phyloP scores from a whole-genome alignment of 2,329 filamentous ascomycete species.

The Alternaria sp. region DNA sequence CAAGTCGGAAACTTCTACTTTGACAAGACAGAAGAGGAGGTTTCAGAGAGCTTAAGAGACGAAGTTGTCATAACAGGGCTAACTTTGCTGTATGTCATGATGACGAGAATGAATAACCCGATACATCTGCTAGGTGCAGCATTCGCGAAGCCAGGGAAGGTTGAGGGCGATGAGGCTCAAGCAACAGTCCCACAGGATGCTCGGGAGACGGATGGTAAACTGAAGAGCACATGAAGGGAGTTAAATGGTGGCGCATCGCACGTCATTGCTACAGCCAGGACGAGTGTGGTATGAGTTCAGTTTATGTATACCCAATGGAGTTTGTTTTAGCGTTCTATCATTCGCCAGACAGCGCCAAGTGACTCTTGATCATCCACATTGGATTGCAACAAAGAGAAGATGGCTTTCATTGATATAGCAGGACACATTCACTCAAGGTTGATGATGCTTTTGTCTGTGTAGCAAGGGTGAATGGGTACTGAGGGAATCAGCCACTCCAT shows the following conservation, averaged over 20 bases:
- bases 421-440: too few species aligned
- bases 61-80: slow-evolving; percentile 29
- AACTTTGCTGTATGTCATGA: slow-evolving; percentile 32
- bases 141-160: slow-evolving; percentile 28
- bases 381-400: not conserved
- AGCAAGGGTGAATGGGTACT: too few species aligned
- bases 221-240: not conserved
- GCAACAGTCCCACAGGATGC: not conserved
- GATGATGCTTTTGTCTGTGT: too few species aligned
- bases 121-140: slow-evolving; percentile 24
- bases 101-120: slow-evolving; percentile 28
- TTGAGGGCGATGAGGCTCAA: slow-evolving; percentile 3
- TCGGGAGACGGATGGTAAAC: not conserved
- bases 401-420: not conserved
- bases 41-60: slow-evolving; percentile 21
- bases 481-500: not conserved
- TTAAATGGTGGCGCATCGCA: not conserved
- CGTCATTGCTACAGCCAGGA: not conserved
- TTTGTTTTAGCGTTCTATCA: not conserved
- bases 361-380: not conserved
- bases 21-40: slow-evolving; percentile 11
- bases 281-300: not conserved
- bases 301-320: not conserved
- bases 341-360: not conserved
- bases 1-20: slow-evolving; percentile 32